Conservation (phyloP, 257 asterid species). For the Echium plantagineum region DNA sequence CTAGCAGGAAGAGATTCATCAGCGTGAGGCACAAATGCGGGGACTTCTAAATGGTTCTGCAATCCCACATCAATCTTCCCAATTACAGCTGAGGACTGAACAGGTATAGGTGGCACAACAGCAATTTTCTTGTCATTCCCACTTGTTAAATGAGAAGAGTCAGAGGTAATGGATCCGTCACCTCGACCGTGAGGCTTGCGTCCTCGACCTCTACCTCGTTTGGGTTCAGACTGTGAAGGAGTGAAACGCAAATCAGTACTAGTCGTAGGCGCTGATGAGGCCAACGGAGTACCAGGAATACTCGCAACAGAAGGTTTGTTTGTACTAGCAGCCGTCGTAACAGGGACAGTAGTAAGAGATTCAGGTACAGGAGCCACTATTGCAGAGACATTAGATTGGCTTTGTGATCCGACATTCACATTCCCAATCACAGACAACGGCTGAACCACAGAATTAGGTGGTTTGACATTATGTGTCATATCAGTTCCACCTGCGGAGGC, state of each 20-base stretch:
- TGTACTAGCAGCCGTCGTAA: slow-evolving; percentile 25
- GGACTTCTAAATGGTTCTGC: slow-evolving; percentile 17
- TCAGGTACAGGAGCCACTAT: slow-evolving; percentile 16
- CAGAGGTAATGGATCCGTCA: slow-evolving; percentile 27
- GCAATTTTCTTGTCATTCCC: not conserved
- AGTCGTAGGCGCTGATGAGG: slow-evolving; percentile 24
- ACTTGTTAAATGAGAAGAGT: not conserved
- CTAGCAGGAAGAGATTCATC: slow-evolving; percentile 13
- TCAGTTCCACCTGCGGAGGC: slow-evolving; percentile 1
- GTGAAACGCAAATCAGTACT: slow-evolving; percentile 22
- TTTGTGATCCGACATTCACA: slow-evolving; percentile 18
- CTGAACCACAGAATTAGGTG: slow-evolving; percentile 1
- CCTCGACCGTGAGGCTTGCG: slow-evolving; percentile 44
- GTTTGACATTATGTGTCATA: not conserved
- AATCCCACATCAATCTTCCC: slow-evolving; percentile 20
- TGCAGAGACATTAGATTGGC: slow-evolving; percentile 18
- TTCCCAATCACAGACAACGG: slow-evolving; percentile 13
- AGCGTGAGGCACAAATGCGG: slow-evolving; percentile 18
- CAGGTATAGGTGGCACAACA: not conserved
- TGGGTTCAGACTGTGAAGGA: slow-evolving; percentile 30
- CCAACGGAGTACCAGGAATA: slow-evolving; percentile 25
- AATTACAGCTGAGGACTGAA: slow-evolving; percentile 8
- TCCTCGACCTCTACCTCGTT: slow-evolving; percentile 49
- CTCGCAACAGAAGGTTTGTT: slow-evolving; percentile 25
- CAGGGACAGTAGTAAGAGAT: slow-evolving; percentile 13